These are phyloP conservation scores for Coemansia sp. DNA, from an alignment of 192 early-diverging fungal genomes.

Conservation along the genomic window DNA sequence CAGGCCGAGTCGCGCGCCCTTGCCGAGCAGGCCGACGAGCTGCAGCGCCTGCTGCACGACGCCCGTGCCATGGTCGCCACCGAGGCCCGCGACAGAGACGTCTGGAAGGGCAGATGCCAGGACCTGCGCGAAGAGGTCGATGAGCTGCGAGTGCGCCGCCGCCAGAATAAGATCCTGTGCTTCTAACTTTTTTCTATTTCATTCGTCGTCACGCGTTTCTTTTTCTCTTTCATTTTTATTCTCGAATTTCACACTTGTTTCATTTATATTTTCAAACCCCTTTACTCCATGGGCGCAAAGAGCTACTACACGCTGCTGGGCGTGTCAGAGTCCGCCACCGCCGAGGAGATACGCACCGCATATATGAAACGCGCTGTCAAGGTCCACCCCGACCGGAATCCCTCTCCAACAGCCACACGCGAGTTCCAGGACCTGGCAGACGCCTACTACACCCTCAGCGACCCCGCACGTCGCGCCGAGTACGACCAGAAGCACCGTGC, in stretches of 20 bases:
- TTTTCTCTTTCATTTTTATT: slow-evolving; percentile 1
- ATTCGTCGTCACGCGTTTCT: not conserved
- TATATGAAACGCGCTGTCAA: slow-evolving; percentile 75
- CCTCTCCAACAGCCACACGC: slow-evolving; percentile 56
- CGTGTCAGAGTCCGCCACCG: slow-evolving; percentile 57
- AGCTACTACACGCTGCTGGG: slow-evolving; percentile 72
- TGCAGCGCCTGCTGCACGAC: slow-evolving; percentile 36
- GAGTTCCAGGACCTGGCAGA: slow-evolving; percentile 76
- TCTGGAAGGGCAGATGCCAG: slow-evolving; percentile 47
- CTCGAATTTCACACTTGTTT: not conserved
- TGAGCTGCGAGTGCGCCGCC: slow-evolving; percentile 33
- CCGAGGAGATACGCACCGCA: slow-evolving; percentile 72
- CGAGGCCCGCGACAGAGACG: slow-evolving; percentile 49
- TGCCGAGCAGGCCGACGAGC: slow-evolving; percentile 18
- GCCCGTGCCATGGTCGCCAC: slow-evolving; percentile 21
- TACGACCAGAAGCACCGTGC: slow-evolving; percentile 53
- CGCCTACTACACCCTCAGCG: slow-evolving; percentile 77
- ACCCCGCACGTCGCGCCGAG: slow-evolving; percentile 39
- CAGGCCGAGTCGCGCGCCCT: slow-evolving; percentile 35
- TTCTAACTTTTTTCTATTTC: slow-evolving; percentile 8
- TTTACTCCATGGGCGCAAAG: not conserved
- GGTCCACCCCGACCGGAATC: slow-evolving; percentile 71
- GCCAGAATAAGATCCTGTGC: slow-evolving; percentile 41
- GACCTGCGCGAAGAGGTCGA: slow-evolving; percentile 48
- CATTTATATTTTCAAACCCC: not conserved